Percentiles rank a stretch among this genome's conserved stretches.
These are phyloP conservation scores for Penicillium occitanis DNA, from an alignment of 2,329 filamentous ascomycete species.

Conservation along the genomic window DNA sequence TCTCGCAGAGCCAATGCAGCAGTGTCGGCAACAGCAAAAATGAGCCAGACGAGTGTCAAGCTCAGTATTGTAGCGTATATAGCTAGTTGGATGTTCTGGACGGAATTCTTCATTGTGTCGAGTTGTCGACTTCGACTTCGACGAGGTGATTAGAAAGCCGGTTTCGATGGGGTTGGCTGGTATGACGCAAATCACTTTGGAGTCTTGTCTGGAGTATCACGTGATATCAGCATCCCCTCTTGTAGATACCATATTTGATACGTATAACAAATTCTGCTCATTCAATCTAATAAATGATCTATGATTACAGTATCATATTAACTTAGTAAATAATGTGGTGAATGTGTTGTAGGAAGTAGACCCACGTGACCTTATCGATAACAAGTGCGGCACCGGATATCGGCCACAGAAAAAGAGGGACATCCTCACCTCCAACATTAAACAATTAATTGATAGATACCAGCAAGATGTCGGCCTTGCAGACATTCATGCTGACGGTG, in stretches of 20 bases:
- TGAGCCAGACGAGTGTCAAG: constrained; percentile 15
- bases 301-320: not conserved
- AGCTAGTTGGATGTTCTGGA: constrained; percentile 12
- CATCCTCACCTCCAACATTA: constrained; percentile 4
- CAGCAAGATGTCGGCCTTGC: constrained; percentile 48
- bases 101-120: constrained; percentile 15
- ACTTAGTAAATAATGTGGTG: not conserved
- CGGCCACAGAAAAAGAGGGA: constrained; percentile 28
- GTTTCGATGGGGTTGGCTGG: not conserved
- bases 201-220: not conserved
- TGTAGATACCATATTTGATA: not conserved
- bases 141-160: not conserved
- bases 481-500: constrained; percentile 50
- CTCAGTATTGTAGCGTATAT: constrained; percentile 16
- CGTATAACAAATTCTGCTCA: not conserved
- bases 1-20: constrained; percentile 11
- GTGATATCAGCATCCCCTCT: not conserved
- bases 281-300: not conserved
- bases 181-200: constrained; percentile 20
- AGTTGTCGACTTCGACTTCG: not conserved
- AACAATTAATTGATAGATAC: not conserved
- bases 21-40: constrained; percentile 6
- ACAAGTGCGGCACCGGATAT: constrained; percentile 22
- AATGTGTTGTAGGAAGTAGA: not conserved
- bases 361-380: constrained; percentile 39